A percentile compares a stretch with the other conserved stretches of the same genome.
phyloP scores from a whole-genome alignment of 2,329 filamentous ascomycete genomes.

The Hortaea sp. region DNA sequence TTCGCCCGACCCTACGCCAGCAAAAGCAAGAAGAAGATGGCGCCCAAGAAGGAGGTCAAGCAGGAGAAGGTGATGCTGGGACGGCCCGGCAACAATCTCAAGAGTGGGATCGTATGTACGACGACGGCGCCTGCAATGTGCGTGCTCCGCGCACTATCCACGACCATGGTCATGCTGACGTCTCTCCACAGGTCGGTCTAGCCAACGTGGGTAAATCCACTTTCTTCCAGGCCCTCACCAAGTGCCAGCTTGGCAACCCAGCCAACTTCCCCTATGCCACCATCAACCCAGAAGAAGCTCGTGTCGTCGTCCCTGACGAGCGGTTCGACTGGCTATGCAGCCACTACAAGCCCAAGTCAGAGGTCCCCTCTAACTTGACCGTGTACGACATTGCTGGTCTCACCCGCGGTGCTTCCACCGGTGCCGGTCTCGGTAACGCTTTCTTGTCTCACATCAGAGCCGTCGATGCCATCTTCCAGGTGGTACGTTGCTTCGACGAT shows the following conservation, averaged over 20 bases:
- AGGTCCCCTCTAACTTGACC: conserved; percentile 93
- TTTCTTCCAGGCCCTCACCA: conserved; percentile 98
- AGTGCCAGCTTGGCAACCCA: conserved; percentile 87
- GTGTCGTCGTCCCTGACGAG: conserved; percentile 91
- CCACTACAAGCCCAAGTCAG: conserved; percentile 96
- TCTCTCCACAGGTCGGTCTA: conserved; percentile 67
- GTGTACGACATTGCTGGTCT: conserved; percentile 98
- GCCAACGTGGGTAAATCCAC: conserved; percentile 99
- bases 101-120: conserved; percentile 90
- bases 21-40: conserved; percentile 58
- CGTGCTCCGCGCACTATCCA: conserved; percentile 21
- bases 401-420: conserved; percentile 89
- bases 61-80: conserved; percentile 96
- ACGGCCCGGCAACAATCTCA: conserved; percentile 92
- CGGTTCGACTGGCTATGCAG: conserved; percentile 92
- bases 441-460: conserved; percentile 98
- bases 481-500: conserved; percentile 61
- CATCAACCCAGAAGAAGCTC: conserved; percentile 96
- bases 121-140: conserved; percentile 15
- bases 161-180: conserved; percentile 31
- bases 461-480: conserved; percentile 32
- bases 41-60: conserved; percentile 83
- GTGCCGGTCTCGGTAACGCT: conserved; percentile 91
- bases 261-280: conserved; percentile 99
- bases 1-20: conserved; percentile 43